Evolutionary conservation across 371 early-diverging fungal genomes (phyloP), one percentile per base, ranked within the genome.

Genomic region (Haplosporangium sp.): DNA sequence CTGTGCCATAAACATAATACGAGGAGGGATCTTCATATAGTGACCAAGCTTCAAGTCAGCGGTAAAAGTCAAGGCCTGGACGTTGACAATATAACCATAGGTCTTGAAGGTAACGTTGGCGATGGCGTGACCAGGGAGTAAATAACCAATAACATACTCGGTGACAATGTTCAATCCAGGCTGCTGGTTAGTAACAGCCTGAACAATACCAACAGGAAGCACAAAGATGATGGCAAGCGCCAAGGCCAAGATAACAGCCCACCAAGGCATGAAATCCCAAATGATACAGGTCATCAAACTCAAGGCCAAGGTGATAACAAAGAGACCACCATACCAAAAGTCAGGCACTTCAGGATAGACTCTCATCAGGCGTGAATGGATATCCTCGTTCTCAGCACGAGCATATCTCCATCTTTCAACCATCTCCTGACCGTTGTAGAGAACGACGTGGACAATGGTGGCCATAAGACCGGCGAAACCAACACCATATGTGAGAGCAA

Each of bases 101-200:
- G 90, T 88, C 85, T 92, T 92, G 86, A 91, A 94, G 37, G 88
- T 86, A 56, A 94, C 92, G 62, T 89, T 90, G 62, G 88, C 89
- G 67, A 92, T 87, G 20, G 91, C 89, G 48, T 90, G 78, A 10
- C 92, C 92, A 6, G 93, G 92, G 9, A 88, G 76, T 42, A 91
- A 86, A 45, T 87, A 87, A 76, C 94, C 92, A 45, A 91, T 90
- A 38, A 92, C 78, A 55, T 90, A 88, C 73, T 92, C 69, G 4
- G 87, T 84, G 61, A 87, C 63, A 35, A 88, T 81, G 63, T 84
- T 72, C 37, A 77, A 56, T 38, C 72, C 72, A 15, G 72, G 77
- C 63, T 72, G 72, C 65, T 69, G 77, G 65, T 72, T 72, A 45
- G 77, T 68, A 9, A 77, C 77, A 15, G 72, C 77, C 58, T 72